Evolutionary conservation across 306 rosid genomes (phyloP).

Genomic region (Lupinus albus): DNA sequence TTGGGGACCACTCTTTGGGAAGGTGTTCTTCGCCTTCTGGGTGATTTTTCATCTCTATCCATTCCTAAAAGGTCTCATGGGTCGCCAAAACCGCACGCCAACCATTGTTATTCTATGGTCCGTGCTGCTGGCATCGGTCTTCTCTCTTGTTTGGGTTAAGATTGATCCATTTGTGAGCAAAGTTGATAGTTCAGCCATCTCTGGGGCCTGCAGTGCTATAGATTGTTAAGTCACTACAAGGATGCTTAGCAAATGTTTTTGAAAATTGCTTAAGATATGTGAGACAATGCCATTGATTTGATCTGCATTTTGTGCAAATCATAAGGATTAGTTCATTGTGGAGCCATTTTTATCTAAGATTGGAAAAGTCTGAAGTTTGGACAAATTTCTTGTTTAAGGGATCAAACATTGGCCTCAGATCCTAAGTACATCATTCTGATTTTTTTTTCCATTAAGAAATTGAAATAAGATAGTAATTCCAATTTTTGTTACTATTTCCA

Average conservation of each 20-base stretch:
- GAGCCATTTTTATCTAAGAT: conserved; percentile 33
- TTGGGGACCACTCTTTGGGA: conserved; percentile 99
- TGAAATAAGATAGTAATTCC: background rate
- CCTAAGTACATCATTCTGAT: background rate
- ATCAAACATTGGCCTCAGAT: conserved; percentile 17
- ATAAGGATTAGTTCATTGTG: conserved; percentile 25
- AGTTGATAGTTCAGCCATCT: conserved; percentile 54
- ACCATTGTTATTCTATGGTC: conserved; percentile 95
- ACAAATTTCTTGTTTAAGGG: conserved; percentile 12
- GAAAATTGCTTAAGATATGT: conserved; percentile 11
- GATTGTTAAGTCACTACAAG: conserved; percentile 65
- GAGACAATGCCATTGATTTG: conserved; percentile 24
- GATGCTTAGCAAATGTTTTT: conserved; percentile 32
- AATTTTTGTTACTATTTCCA: background rate
- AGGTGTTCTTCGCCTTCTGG: conserved; percentile 95
- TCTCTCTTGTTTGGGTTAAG: conserved; percentile 94
- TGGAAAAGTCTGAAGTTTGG: conserved; percentile 33
- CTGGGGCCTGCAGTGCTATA: conserved; percentile 69
- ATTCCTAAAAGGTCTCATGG: conserved; percentile 98
- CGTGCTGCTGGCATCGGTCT: conserved; percentile 93
- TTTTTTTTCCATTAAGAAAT: background rate
- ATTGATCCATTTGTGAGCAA: conserved; percentile 80
- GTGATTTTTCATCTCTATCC: conserved; percentile 95
- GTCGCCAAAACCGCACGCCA: conserved; percentile 95
- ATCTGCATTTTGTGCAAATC: conserved; percentile 20